A percentile compares a stretch with the other conserved stretches of the same genome.
phyloP scores from a whole-genome alignment of 768 basidiomycete genomes.

The Pleurotus giganteus region DNA sequence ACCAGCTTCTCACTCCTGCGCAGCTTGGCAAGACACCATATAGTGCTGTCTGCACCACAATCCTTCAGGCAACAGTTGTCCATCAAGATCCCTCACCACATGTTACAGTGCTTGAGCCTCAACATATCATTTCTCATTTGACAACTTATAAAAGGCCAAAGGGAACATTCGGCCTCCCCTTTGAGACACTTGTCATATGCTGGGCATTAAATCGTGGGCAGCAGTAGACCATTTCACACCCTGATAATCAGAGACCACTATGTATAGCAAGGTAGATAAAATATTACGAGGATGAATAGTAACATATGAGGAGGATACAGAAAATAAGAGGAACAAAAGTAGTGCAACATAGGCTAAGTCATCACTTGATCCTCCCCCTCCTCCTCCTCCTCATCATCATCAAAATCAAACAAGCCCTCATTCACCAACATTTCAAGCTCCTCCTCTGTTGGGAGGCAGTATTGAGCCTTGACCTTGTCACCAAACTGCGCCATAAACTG shows the following conservation, averaged over 20 bases:
- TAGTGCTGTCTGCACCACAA: background rate
- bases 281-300: too few relatives aligned
- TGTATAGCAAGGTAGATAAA: too few relatives aligned
- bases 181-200: slow-evolving; percentile 18
- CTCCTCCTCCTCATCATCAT: background rate
- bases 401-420: background rate
- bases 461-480: slow-evolving; percentile 1
- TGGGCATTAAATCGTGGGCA: slow-evolving; percentile 20
- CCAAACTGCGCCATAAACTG: background rate
- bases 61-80: slow-evolving; percentile 11
- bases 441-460: background rate
- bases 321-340: too few relatives aligned
- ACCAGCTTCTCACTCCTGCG: slow-evolving; percentile 12
- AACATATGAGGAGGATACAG: too few relatives aligned
- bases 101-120: slow-evolving; percentile 20
- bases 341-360: too few relatives aligned
- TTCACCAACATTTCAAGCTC: background rate
- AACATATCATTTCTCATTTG: slow-evolving; percentile 24
- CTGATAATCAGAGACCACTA: too few relatives aligned
- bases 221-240: too few relatives aligned
- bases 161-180: slow-evolving; percentile 19
- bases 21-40: slow-evolving; percentile 19
- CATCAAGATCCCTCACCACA: slow-evolving; percentile 12
- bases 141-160: slow-evolving; percentile 14
- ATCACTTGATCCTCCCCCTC: background rate